Conservation (phyloP, 2,329 filamentous ascomycete species). For the Aspergillus chevalieri region DNA sequence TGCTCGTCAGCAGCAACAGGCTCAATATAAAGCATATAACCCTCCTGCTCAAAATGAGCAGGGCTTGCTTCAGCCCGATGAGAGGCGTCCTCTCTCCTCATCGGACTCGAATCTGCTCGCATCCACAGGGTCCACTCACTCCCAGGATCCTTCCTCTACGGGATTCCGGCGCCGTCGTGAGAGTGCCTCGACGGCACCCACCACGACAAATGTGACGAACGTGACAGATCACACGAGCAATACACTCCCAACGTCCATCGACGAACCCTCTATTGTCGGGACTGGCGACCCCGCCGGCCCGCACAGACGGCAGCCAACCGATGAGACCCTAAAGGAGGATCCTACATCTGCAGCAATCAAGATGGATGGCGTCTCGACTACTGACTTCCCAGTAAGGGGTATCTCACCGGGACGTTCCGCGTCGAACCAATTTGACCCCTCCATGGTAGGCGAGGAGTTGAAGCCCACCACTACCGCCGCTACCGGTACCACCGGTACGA, state of each 20-base stretch:
- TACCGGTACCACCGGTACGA: neutral
- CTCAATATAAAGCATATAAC: slow-evolving; percentile 4
- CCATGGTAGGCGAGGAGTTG: neutral
- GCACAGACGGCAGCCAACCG: neutral
- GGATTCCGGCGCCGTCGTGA: slow-evolving; percentile 19
- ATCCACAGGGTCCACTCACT: slow-evolving; percentile 7
- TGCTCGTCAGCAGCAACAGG: slow-evolving; percentile 14
- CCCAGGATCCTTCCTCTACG: slow-evolving; percentile 7
- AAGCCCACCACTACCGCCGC: neutral
- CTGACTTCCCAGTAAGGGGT: neutral
- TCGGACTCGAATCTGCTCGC: slow-evolving; percentile 12
- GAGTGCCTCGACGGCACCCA: slow-evolving; percentile 29
- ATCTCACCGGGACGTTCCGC: neutral
- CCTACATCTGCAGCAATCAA: neutral
- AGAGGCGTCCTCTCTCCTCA: slow-evolving; percentile 3
- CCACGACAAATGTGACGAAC: slow-evolving; percentile 21
- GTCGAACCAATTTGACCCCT: slow-evolving; percentile 1
- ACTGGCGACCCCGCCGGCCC: slow-evolving; percentile 7
- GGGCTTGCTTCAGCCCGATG: neutral
- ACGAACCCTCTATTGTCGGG: slow-evolving; percentile 10
- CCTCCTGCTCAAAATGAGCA: slow-evolving; percentile 3
- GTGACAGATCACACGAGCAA: slow-evolving; percentile 27
- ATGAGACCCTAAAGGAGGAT: neutral
- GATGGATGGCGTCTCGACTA: neutral
- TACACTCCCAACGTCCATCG: slow-evolving; percentile 28